Evolutionary conservation across 176 grass and related monocot species (phyloP).

Genomic region (Poa pratensis): DNA sequence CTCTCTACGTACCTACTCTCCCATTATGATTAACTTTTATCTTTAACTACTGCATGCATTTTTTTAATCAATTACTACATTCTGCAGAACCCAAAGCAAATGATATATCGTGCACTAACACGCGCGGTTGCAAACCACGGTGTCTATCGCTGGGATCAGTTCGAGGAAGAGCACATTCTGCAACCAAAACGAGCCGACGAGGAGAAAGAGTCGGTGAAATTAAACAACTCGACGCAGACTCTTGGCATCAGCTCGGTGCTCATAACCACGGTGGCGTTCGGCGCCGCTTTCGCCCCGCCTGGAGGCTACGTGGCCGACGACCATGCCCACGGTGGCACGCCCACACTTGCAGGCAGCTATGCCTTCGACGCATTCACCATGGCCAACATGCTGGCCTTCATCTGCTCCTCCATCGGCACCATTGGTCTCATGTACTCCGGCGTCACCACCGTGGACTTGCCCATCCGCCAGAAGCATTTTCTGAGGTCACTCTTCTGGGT

Average conservation of each 20-base stretch:
- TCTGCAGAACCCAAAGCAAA: neutral
- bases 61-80: neutral
- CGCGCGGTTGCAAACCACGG: neutral
- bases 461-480: too few relatives aligned
- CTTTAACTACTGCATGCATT: too few relatives aligned
- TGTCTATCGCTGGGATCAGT: neutral
- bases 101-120: neutral
- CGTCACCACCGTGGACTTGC: neutral
- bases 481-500: too few relatives aligned
- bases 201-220: neutral
- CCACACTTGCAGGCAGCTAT: slow-evolving; percentile 25
- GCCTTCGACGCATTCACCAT: slow-evolving; percentile 36
- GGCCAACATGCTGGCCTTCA: slow-evolving; percentile 11
- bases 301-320: slow-evolving; percentile 40
- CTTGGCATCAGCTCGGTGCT: slow-evolving; percentile 29
- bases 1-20: too few relatives aligned
- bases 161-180: neutral
- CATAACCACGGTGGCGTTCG: slow-evolving; percentile 40
- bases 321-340: neutral
- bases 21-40: too few relatives aligned
- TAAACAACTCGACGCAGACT: neutral
- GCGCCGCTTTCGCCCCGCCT: slow-evolving; percentile 23
- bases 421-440: neutral
- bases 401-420: neutral
- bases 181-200: neutral